phyloP scores from a whole-genome alignment of 1,139 yeast species.

The Suhomyces terraborum region DNA sequence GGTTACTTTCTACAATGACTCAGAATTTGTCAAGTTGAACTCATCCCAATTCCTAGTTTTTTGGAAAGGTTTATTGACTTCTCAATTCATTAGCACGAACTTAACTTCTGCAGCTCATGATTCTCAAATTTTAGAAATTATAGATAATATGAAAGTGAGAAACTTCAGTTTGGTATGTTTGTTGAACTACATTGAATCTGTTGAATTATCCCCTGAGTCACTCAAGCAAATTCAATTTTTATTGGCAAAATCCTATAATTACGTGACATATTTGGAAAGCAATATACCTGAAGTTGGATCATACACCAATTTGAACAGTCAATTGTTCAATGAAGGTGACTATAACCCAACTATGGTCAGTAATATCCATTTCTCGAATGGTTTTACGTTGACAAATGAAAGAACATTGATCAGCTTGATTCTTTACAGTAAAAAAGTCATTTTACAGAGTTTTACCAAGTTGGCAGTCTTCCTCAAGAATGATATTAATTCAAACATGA shows the following conservation, averaged over 20 bases:
- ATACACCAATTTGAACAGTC: slow-evolving; percentile 35
- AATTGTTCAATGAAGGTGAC: slow-evolving; percentile 31
- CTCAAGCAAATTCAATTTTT: slow-evolving; percentile 47
- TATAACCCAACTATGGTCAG: slow-evolving; percentile 36
- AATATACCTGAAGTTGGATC: slow-evolving; percentile 38
- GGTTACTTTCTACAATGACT: slow-evolving; percentile 49
- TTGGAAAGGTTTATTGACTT: slow-evolving; percentile 81
- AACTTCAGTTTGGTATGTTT: slow-evolving; percentile 46
- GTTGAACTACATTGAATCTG: slow-evolving; percentile 41
- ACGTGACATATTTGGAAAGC: slow-evolving; percentile 44
- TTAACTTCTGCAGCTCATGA: slow-evolving; percentile 23
- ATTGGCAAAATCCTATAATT: slow-evolving; percentile 46
- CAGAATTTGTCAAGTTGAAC: slow-evolving; percentile 65
- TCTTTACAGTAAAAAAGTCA: slow-evolving; percentile 37
- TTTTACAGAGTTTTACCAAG: slow-evolving; percentile 37
- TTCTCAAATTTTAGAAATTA: slow-evolving; percentile 33
- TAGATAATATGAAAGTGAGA: slow-evolving; percentile 43
- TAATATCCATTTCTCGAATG: slow-evolving; percentile 35
- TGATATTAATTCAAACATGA: slow-evolving; percentile 46
- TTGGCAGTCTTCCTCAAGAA: slow-evolving; percentile 34
- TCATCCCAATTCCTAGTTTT: slow-evolving; percentile 73
- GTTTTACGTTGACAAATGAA: slow-evolving; percentile 29
- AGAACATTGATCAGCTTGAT: slow-evolving; percentile 36
- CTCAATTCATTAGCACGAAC: slow-evolving; percentile 42
- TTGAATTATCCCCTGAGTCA: slow-evolving; percentile 45